A percentile compares a stretch with the other conserved stretches of the same genome.
phyloP scores from a whole-genome alignment of 2,329 filamentous ascomycete species.

The Myriangium duriaei region DNA sequence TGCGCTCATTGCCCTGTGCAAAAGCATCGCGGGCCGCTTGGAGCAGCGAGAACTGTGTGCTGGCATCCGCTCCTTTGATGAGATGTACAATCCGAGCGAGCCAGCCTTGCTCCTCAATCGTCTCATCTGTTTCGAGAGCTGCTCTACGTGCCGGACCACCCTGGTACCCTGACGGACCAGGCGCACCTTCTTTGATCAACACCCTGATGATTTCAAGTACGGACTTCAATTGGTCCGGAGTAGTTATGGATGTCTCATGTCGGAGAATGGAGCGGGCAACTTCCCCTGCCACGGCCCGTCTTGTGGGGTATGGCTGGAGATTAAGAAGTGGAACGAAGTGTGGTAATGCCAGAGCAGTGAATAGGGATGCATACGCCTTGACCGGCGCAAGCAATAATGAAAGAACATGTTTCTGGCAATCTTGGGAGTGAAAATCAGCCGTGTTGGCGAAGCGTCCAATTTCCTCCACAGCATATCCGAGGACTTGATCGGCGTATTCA shows the following conservation, averaged over 20 bases:
- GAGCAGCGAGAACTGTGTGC: conserved; percentile 86
- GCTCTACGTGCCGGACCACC: conserved; percentile 63
- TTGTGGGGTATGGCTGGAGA: conserved; percentile 83
- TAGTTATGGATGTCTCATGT: conserved; percentile 68
- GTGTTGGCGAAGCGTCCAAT: conserved; percentile 83
- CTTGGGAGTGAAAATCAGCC: conserved; percentile 80
- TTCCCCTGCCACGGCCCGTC: conserved; percentile 80
- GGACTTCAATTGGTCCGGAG: conserved; percentile 68
- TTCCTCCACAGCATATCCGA: conserved; percentile 78
- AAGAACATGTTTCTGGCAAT: conserved; percentile 78
- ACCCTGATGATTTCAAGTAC: conserved; percentile 82
- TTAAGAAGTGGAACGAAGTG: conserved; percentile 84
- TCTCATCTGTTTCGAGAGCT: conserved; percentile 83
- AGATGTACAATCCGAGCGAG: conserved; percentile 85
- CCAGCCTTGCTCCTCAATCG: conserved; percentile 96
- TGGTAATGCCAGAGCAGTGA: conserved; percentile 87
- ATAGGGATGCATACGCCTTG: conserved; percentile 81
- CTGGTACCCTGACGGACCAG: conserved; percentile 66
- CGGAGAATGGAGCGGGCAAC: conserved; percentile 72
- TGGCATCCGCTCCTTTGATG: conserved; percentile 71
- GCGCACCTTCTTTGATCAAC: conserved; percentile 83
- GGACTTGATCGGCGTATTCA: conserved; percentile 89
- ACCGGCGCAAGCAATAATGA: conserved; percentile 83
- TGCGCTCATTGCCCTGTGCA: conserved; percentile 82
- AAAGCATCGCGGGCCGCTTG: conserved; percentile 81